A percentile compares a stretch with the other conserved stretches of the same genome.
Evolutionary conservation across 2,329 filamentous ascomycete species (phyloP).

Genomic region (Biscogniauxia sp.): DNA sequence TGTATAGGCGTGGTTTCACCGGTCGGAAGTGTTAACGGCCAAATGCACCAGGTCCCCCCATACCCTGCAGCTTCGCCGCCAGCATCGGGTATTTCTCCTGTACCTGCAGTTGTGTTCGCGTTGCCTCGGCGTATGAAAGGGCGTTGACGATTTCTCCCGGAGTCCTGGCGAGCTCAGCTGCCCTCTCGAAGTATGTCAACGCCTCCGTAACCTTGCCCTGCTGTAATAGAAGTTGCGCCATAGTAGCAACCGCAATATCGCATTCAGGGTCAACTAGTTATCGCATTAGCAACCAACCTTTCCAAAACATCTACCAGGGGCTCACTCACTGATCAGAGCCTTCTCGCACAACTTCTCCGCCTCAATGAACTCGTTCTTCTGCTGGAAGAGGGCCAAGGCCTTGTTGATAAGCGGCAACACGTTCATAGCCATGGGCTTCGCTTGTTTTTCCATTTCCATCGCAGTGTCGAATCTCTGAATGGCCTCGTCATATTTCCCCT

Average conservation of each 20-base stretch:
- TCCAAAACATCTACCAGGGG: slow-evolving; percentile 11
- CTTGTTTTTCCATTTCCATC: slow-evolving; percentile 97
- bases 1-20: slow-evolving; percentile 13
- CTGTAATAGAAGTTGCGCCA: slow-evolving; percentile 95
- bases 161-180: slow-evolving; percentile 89
- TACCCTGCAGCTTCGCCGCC: slow-evolving; percentile 66
- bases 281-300: slow-evolving; percentile 33
- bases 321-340: slow-evolving; percentile 83
- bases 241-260: slow-evolving; percentile 96
- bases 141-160: slow-evolving; percentile 96
- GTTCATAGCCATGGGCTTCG: slow-evolving; percentile 94
- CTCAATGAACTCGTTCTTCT: slow-evolving; percentile 94
- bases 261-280: slow-evolving; percentile 88
- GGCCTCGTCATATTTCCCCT: slow-evolving; percentile 91
- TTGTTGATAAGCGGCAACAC: slow-evolving; percentile 98
- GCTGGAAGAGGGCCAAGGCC: slow-evolving; percentile 93
- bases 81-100: slow-evolving; percentile 84
- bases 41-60: slow-evolving; percentile 34
- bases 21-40: slow-evolving; percentile 14
- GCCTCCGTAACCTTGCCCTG: slow-evolving; percentile 96
- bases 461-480: slow-evolving; percentile 98
- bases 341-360: slow-evolving; percentile 97
- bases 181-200: slow-evolving; percentile 94
- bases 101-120: slow-evolving; percentile 90
- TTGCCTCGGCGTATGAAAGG: slow-evolving; percentile 94